Conservation (phyloP, 108 stramenopile genomes). For the Pelagomonas calceolata region DNA sequence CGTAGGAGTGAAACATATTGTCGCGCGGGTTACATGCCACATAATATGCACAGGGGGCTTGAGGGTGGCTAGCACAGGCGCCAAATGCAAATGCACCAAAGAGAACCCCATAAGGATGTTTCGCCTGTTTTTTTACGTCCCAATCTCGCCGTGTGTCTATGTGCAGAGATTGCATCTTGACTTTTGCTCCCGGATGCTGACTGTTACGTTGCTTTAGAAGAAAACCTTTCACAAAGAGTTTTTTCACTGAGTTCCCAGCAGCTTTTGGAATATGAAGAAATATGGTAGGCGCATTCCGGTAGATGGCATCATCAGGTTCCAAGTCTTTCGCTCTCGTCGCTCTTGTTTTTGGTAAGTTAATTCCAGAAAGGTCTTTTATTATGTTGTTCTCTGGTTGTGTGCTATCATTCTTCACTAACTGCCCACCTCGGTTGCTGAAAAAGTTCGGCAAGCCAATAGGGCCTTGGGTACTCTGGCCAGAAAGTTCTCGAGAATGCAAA, state of each 20-base stretch:
- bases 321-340: too few relatives aligned
- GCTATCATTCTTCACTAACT: too few relatives aligned
- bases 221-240: not conserved
- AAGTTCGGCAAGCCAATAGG: too few relatives aligned
- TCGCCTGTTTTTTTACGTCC: not conserved
- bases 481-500: too few relatives aligned
- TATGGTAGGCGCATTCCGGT: not conserved
- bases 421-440: too few relatives aligned
- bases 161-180: not conserved
- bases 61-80: not conserved
- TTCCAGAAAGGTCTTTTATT: too few relatives aligned
- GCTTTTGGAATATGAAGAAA: not conserved
- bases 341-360: too few relatives aligned
- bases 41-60: not conserved
- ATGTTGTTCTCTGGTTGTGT: too few relatives aligned
- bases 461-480: too few relatives aligned
- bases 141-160: not conserved
- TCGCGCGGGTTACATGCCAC: not conserved
- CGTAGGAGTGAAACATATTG: too few relatives aligned
- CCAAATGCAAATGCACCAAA: not conserved
- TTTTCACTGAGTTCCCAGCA: not conserved
- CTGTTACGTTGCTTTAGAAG: not conserved
- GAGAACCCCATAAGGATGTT: not conserved
- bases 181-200: too few relatives aligned
- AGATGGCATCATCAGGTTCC: not conserved